phyloP scores from a whole-genome alignment of 805 yeast species.

The Candida ovalis region DNA sequence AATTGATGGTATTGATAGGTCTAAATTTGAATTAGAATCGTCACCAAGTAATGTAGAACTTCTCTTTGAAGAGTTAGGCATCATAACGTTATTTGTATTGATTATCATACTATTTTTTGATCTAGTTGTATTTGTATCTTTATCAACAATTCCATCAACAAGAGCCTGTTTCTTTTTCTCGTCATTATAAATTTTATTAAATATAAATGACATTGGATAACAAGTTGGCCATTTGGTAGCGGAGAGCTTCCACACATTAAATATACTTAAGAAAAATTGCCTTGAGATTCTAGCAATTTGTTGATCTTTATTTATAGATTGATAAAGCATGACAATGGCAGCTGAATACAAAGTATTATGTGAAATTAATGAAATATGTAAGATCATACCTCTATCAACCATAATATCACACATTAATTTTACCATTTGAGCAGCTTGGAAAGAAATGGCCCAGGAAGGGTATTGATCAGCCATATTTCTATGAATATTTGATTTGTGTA shows the following conservation, averaged over 20 bases:
- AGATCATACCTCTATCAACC: slow-evolving; percentile 49
- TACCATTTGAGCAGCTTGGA: slow-evolving; percentile 77
- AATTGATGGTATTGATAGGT: slow-evolving; percentile 8
- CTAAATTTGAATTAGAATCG: slow-evolving; percentile 1
- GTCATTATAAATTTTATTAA: slow-evolving; percentile 40
- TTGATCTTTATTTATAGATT: slow-evolving; percentile 36
- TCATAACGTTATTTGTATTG: slow-evolving; percentile 11
- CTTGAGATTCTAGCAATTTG: slow-evolving; percentile 22
- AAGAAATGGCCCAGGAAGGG: slow-evolving; percentile 77
- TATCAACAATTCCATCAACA: slow-evolving; percentile 9
- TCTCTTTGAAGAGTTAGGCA: slow-evolving; percentile 6
- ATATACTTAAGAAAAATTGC: slow-evolving; percentile 19
- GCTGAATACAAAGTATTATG: slow-evolving; percentile 50
- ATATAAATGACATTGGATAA: slow-evolving; percentile 48
- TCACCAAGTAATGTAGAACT: neutral
- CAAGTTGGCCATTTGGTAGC: slow-evolving; percentile 54
- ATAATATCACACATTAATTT: slow-evolving; percentile 57
- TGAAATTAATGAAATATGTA: slow-evolving; percentile 35
- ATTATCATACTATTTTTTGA: slow-evolving; percentile 9
- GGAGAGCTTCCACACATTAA: slow-evolving; percentile 33
- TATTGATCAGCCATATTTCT: slow-evolving; percentile 29
- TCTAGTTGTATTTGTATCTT: neutral
- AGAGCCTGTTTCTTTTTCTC: slow-evolving; percentile 16
- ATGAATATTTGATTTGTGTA: slow-evolving; percentile 66
- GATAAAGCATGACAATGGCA: slow-evolving; percentile 66